Evolutionary conservation across 192 early-diverging fungal genomes (phyloP).

Genomic region (Coemansia nantahalensis): DNA sequence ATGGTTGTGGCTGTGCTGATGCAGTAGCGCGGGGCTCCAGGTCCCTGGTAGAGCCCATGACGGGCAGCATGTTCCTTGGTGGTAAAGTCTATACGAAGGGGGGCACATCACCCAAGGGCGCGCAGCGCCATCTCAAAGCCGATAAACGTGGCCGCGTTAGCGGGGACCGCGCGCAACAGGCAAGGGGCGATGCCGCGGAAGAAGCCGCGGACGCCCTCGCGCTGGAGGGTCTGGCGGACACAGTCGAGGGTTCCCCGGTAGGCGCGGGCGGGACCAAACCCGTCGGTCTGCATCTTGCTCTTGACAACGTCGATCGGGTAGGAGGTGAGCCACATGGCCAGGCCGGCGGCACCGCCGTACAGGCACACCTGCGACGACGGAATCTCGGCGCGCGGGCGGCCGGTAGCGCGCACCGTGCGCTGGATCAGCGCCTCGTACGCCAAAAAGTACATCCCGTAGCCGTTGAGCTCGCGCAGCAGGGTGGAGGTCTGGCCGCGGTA

Average conservation of each 20-base stretch:
- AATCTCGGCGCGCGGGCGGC: constrained; percentile 67
- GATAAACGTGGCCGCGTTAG: constrained; percentile 91
- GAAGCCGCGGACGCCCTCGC: constrained; percentile 82
- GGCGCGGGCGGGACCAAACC: constrained; percentile 62
- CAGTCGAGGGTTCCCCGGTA: constrained; percentile 81
- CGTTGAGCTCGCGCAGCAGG: constrained; percentile 82
- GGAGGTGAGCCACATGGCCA: constrained; percentile 76
- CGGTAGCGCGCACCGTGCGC: constrained; percentile 60
- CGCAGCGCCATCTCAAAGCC: constrained; percentile 78
- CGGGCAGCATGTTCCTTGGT: too few relatives aligned
- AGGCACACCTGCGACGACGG: constrained; percentile 71
- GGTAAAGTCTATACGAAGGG: too few relatives aligned
- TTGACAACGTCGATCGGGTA: constrained; percentile 96
- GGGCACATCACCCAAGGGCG: constrained; percentile 15
- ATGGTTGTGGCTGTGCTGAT: too few relatives aligned
- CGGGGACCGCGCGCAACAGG: constrained; percentile 90
- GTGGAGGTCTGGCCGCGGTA: constrained; percentile 93
- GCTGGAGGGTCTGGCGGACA: constrained; percentile 68
- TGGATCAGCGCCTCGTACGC: constrained; percentile 90
- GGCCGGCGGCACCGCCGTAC: constrained; percentile 84
- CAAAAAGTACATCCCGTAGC: constrained; percentile 92
- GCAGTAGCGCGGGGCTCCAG: too few relatives aligned
- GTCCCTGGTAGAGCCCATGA: too few relatives aligned
- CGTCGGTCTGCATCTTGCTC: constrained; percentile 93
- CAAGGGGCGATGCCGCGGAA: constrained; percentile 82